Percentiles rank a stretch among this genome's conserved stretches.
Evolutionary conservation across 345 rosid species (phyloP).

Genomic region (Eucalyptus pauciflora): DNA sequence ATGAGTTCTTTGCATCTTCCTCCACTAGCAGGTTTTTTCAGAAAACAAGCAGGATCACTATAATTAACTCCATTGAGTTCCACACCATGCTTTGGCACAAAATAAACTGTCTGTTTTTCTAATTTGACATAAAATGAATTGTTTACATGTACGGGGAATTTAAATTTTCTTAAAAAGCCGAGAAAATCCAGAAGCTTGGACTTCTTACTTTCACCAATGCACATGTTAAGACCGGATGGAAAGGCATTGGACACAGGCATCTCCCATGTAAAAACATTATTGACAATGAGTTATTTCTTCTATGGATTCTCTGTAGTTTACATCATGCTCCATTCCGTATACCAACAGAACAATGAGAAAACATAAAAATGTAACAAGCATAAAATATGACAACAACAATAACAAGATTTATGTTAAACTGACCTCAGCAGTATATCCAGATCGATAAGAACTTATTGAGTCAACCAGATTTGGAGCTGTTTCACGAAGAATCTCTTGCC

Average conservation of each 20-base stretch:
- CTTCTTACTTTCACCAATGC: neutral
- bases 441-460: conserved; percentile 76
- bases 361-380: neutral
- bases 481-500: conserved; percentile 77
- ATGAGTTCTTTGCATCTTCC: neutral
- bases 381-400: neutral
- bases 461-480: conserved; percentile 65
- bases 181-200: neutral
- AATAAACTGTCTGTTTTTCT: neutral
- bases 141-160: neutral
- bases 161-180: neutral
- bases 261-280: neutral
- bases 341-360: neutral
- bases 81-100: neutral
- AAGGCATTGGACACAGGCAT: neutral
- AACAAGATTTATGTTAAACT: neutral
- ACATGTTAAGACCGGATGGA: neutral
- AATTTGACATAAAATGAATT: neutral
- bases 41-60: neutral
- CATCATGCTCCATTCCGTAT: neutral
- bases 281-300: neutral
- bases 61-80: neutral
- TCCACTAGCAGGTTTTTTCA: neutral
- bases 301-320: neutral
- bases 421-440: conserved; percentile 85